Evolutionary conservation across 2,329 filamentous ascomycete genomes (phyloP).

Genomic region (Atkinsonella hypoxylon): DNA sequence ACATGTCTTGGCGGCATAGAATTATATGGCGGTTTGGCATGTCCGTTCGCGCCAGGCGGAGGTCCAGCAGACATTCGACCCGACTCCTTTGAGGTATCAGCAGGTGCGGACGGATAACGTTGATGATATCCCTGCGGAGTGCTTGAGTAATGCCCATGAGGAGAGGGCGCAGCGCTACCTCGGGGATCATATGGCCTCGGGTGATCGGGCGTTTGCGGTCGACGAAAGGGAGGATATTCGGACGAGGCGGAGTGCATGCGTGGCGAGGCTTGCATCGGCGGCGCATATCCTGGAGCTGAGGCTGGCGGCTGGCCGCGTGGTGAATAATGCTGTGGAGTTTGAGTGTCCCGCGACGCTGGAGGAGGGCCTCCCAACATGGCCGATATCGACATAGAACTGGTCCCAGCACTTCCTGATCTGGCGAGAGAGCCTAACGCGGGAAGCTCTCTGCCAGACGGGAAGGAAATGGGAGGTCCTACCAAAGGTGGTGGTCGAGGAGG

Average conservation of each 20-base stretch:
- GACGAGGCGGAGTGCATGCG: conserved; percentile 40
- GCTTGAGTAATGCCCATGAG: conserved; percentile 39
- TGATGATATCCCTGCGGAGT: conserved; percentile 45
- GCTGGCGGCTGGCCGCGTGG: conserved; percentile 27
- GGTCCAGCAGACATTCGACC: conserved; percentile 26
- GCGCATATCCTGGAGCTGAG: conserved; percentile 33
- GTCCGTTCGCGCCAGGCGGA: conserved; percentile 38
- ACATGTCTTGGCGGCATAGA: conserved; percentile 32
- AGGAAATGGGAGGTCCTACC: conserved; percentile 32
- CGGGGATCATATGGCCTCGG: conserved; percentile 41
- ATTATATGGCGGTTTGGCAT: conserved; percentile 34
- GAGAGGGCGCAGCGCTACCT: conserved; percentile 33
- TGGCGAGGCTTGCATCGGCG: conserved; percentile 42
- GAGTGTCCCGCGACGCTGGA: conserved; percentile 29
- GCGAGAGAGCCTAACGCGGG: conserved; percentile 38
- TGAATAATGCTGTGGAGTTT: conserved; percentile 27
- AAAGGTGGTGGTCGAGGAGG: conserved; percentile 32
- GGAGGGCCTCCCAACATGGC: conserved; percentile 45
- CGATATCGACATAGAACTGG: conserved; percentile 50
- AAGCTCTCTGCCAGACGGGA: conserved; percentile 38
- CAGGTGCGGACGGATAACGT: conserved; percentile 34
- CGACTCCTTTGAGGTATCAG: conserved; percentile 31
- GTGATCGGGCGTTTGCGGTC: conserved; percentile 65
- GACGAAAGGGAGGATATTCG: conserved; percentile 50
- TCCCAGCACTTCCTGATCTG: conserved; percentile 31